Evolutionary conservation across 768 basidiomycete genomes (phyloP).

Genomic region (Pleurotus cornucopiae): DNA sequence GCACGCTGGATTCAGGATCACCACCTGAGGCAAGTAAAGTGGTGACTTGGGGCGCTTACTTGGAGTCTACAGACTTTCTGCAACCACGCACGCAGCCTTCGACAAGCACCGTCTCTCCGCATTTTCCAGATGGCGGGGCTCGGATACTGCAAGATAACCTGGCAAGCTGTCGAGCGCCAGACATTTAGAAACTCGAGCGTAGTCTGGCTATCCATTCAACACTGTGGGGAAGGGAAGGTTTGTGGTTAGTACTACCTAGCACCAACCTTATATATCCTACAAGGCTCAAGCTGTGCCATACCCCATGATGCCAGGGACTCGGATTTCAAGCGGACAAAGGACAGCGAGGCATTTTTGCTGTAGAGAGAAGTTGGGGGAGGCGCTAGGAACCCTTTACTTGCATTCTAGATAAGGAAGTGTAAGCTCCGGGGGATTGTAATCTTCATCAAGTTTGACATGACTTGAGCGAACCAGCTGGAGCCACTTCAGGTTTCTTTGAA

Average conservation of each 20-base stretch:
- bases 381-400: neutral
- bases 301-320: neutral
- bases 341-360: neutral
- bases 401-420: neutral
- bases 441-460: too few species aligned
- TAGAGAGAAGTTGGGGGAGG: neutral
- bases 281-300: neutral
- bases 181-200: slow-evolving; percentile 5
- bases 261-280: neutral
- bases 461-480: too few species aligned
- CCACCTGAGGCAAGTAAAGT: neutral
- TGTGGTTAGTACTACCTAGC: neutral
- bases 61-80: slow-evolving; percentile 2
- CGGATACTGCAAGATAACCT: neutral
- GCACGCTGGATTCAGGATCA: neutral
- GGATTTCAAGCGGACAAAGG: neutral
- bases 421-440: neutral
- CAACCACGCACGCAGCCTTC: neutral
- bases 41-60: neutral
- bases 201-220: neutral
- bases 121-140: neutral
- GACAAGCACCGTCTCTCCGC: slow-evolving; percentile 2
- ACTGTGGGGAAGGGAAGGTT: neutral
- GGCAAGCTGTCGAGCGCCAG: slow-evolving; percentile 6
- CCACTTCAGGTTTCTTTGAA: too few species aligned